Base-by-base conservation (phyloP, 1,139 yeast genomes). In the Debaryomycetaceae sp. region DNA sequence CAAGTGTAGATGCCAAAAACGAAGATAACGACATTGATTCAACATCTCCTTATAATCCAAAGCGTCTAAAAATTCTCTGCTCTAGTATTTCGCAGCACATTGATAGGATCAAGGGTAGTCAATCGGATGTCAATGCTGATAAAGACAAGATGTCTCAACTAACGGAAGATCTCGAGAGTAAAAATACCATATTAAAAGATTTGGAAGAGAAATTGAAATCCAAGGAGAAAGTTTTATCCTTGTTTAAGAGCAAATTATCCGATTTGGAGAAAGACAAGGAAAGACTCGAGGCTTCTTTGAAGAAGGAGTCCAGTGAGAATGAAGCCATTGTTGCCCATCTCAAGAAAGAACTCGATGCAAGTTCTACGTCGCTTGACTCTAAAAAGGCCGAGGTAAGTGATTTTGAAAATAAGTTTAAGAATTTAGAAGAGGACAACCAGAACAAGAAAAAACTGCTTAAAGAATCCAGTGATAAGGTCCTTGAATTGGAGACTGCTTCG, bases 281-380 rank as follows among this genome's bases (percentile, higher is more conserved):
- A 6, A 23, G 5, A 7, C 14, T 37, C 2, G 14, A 23, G 24
- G 7, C n/a, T 34, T 11, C 13, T 11, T 34, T 36, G 27, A 30
- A 38, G 23, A 22, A 13, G n/a, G 37, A 31, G 8, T 33, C 23
- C 3, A 56, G 60, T 31, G 41, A 59, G 11, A 2, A 17, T 36
- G 24, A 36, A 20, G 11, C 20, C 6, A 2, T 17, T 24, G 24
- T 37, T n/a, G 13, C 22, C 11, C 2, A 36, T 14, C 23, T 34
- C 38, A 45, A 35, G 22, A 31, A 31, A 34, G 38, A 39, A 3
- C 33, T 42, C 6, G 30, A 9, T 8, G 11, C 8, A 27, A 11
- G 8, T 11, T 8, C 31, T 36, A 51, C 51, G 31, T 27, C 31
- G 8, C 31, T 27, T 27, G 31, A 27, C 17, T 24, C 42, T 14